phyloP scores from a whole-genome alignment of 345 rosid species.

The Syzygium jambos region DNA sequence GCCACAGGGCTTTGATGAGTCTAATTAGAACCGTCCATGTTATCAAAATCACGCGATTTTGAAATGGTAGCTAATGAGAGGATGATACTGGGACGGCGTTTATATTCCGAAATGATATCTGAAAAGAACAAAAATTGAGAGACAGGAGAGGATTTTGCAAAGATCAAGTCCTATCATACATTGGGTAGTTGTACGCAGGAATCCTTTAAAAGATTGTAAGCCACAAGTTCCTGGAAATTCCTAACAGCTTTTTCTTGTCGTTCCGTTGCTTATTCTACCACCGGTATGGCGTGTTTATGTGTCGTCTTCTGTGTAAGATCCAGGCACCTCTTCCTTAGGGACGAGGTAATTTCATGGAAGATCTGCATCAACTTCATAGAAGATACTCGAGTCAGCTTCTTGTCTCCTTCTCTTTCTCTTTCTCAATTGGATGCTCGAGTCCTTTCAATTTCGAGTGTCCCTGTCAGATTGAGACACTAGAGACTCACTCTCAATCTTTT shows the following conservation, averaged over 20 bases:
- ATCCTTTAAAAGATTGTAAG: background rate
- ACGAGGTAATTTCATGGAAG: background rate
- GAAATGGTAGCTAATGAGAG: background rate
- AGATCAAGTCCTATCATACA: background rate
- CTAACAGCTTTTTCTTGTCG: background rate
- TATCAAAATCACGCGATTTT: background rate
- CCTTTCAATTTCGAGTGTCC: background rate
- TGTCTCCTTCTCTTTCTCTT: background rate
- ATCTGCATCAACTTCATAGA: background rate
- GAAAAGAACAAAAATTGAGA: background rate
- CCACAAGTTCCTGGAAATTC: background rate
- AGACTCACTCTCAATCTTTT: background rate
- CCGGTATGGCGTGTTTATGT: background rate
- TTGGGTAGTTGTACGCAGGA: background rate
- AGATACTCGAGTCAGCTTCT: background rate
- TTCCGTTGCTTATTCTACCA: background rate
- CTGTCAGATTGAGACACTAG: background rate
- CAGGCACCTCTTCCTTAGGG: background rate
- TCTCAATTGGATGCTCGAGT: background rate
- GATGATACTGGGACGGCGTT: background rate
- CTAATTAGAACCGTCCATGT: background rate
- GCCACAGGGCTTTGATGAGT: background rate
- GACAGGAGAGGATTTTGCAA: background rate
- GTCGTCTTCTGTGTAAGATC: background rate
- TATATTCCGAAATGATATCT: background rate